Conservation (phyloP, 768 basidiomycete species). For the Tulasnella sp. region DNA sequence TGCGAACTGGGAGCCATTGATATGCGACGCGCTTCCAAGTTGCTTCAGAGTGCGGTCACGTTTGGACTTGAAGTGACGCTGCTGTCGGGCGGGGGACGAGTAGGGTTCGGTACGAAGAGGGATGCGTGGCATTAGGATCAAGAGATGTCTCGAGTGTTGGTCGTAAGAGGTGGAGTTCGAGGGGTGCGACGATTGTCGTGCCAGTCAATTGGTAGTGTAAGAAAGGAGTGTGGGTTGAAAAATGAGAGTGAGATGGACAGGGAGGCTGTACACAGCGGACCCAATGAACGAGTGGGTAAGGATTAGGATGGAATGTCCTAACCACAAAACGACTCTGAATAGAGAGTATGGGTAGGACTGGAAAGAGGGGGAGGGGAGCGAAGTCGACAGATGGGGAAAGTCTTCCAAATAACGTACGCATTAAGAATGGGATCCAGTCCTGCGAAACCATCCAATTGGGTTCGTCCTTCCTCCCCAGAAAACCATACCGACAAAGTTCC, state of each 20-base stretch:
- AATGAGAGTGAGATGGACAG: conserved; percentile 24
- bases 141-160: conserved; percentile 20
- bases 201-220: background rate
- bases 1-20: conserved; percentile 48
- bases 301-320: background rate
- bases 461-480: background rate
- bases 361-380: background rate
- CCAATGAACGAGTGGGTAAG: conserved; percentile 23
- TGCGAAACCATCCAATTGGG: background rate
- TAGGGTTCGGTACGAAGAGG: conserved; percentile 47
- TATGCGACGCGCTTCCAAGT: conserved; percentile 46
- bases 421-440: conserved; percentile 7
- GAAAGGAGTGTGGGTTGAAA: conserved; percentile 8
- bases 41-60: conserved; percentile 45
- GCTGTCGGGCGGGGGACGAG: conserved; percentile 44
- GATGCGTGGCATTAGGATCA: conserved; percentile 44
- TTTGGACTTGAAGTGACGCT: conserved; percentile 47
- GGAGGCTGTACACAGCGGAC: background rate
- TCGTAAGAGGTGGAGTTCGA: background rate
- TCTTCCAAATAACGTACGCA: conserved; percentile 4
- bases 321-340: background rate
- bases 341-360: conserved; percentile 1
- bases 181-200: background rate
- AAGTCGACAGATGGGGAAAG: conserved; percentile 2
- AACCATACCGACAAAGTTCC: background rate